A percentile compares a stretch with the other conserved stretches of the same genome.
Evolutionary conservation across 805 yeast species (phyloP).

Genomic region (Myxozyma sirexii): DNA sequence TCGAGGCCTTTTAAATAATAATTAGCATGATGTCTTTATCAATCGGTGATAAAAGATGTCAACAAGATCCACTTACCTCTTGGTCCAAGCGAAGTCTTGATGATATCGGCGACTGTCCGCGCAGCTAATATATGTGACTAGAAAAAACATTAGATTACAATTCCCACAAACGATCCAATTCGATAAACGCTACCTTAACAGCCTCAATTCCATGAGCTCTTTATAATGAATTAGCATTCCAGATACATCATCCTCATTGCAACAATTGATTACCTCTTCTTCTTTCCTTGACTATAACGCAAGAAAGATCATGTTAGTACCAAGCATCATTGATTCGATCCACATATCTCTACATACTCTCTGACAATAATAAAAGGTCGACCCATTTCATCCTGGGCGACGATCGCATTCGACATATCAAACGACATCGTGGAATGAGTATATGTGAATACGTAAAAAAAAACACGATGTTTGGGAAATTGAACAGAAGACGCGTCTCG

Average conservation of each 20-base stretch:
- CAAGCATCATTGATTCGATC: neutral
- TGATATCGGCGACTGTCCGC: conserved; percentile 87
- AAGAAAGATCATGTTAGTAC: conserved; percentile 11
- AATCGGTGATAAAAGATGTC: neutral
- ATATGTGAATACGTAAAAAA: neutral
- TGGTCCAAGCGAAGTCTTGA: conserved; percentile 93
- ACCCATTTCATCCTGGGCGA: conserved; percentile 99
- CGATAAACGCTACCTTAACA: conserved; percentile 45
- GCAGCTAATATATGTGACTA: conserved; percentile 93
- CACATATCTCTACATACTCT: conserved; percentile 59
- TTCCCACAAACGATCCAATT: neutral
- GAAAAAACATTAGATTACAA: neutral
- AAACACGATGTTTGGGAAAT: neutral
- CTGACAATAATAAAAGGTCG: conserved; percentile 97
- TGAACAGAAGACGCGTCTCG: conserved; percentile 37
- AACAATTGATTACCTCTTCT: conserved; percentile 37
- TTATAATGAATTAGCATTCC: neutral
- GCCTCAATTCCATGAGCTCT: conserved; percentile 81
- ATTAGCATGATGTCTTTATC: neutral
- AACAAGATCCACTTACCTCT: conserved; percentile 52
- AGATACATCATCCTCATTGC: neutral
- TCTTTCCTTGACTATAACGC: conserved; percentile 45
- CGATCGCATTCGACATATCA: conserved; percentile 95
- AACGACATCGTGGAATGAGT: conserved; percentile 47
- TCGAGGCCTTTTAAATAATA: conserved; percentile 62